Evolutionary conservation across 164 flowering plant species (phyloP).

Genomic region (Paratinospora sagittata): DNA sequence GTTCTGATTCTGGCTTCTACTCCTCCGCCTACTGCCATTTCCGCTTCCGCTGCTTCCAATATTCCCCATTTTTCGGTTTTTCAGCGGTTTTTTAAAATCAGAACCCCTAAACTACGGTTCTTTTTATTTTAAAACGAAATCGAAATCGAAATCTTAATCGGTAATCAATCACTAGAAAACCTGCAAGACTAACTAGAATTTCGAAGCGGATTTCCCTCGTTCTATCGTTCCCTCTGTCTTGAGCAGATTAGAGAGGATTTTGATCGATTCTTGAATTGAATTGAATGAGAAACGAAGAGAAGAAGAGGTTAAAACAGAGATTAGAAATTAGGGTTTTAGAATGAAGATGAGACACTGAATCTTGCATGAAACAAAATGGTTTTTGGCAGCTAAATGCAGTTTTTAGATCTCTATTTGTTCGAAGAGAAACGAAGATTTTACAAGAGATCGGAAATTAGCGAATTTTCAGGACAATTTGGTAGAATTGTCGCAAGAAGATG

Average conservation of each 20-base stretch:
- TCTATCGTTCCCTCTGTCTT: neutral
- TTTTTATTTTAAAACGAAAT: no score
- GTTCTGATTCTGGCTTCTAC: conserved; percentile 40
- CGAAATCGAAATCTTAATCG: no score
- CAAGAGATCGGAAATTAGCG: no score
- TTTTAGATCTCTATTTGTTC: no score
- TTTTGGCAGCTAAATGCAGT: no score
- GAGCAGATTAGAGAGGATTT: neutral
- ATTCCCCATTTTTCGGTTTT: conserved; percentile 51
- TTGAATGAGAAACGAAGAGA: no score
- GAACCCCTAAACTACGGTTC: no score
- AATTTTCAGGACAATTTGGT: no score
- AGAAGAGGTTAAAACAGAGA: neutral
- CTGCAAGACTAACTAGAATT: neutral
- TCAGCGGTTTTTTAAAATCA: neutral
- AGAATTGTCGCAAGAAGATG: no score
- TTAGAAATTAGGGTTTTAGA: neutral
- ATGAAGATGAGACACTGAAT: neutral
- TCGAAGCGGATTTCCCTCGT: neutral
- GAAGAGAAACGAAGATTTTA: no score
- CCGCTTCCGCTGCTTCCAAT: conserved; percentile 41
- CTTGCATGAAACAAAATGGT: no score
- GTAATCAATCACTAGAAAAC: no score
- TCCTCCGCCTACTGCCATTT: conserved; percentile 31
- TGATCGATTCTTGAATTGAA: neutral